Base-by-base conservation (phyloP, 1,284 basidiomycete species). In the Grifola frondosa region DNA sequence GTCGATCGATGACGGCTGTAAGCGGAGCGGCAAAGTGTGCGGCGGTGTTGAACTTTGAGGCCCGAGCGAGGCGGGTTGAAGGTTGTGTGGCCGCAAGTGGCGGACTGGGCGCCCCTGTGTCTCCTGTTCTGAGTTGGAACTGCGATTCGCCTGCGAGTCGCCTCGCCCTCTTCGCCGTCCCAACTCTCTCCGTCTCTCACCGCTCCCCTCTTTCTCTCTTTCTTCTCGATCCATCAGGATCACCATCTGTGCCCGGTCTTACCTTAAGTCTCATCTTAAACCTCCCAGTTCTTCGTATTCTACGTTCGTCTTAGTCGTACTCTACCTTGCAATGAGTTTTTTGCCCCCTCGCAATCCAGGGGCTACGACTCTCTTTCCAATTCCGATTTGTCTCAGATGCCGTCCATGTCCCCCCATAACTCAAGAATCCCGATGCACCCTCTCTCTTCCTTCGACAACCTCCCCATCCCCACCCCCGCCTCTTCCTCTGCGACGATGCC, bases 291-390 rank as follows among this genome's bases (percentile, higher is more conserved):
- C 42, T 22, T 38, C 32, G 33, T 56, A 54, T 42, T 43, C 49
- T 52, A 54, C 54, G 28, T 25, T 23, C 47, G 40, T 8, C 46
- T 42, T 57, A 58, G 52, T 55, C 51, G 21, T 54, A 52, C 47
- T 44, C 44, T 54, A 50, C 44, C 56, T 37, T 43, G 20, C 59
- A 58, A 75, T 74, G 72, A 75, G 65, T 61, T 74, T 70, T 62
- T 53, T 69, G 61, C 57, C 65, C 57, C 63, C 68, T 34, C 53
- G 64, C 19, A 67, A 70, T 54, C 62, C 68, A 52, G 60, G n/a
- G n/a, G 60, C 57, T 57, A 68, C 52, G 60, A 64, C 53, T 58
- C 64, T 46, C 55, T 62, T 56, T 41, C 62, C 37, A 63, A 68
- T 40, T 50, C 59, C 12, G 54, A 62, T 50, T 41, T 61, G 43